Evolutionary conservation across 2,329 filamentous ascomycete genomes (phyloP).

Genomic region (Colletotrichum cordylinicola): DNA sequence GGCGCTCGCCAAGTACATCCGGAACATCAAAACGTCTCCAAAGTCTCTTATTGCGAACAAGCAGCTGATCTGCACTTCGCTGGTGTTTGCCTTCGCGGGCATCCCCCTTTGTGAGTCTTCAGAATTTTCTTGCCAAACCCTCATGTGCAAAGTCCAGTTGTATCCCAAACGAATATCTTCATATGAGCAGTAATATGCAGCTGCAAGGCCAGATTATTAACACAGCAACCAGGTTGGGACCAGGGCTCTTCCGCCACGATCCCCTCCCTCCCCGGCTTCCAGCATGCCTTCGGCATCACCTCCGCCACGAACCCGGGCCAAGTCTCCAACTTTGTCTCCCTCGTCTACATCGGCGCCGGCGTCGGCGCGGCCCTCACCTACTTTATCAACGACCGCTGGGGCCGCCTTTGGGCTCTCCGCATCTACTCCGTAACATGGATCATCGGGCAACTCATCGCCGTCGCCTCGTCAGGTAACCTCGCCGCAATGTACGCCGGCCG

Average conservation of each 20-base stretch:
- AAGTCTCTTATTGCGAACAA: background rate
- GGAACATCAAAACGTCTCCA: background rate
- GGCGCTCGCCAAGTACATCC: background rate
- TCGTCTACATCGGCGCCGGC: slow-evolving; percentile 32
- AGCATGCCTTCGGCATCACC: slow-evolving; percentile 36
- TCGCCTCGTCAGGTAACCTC: slow-evolving; percentile 25
- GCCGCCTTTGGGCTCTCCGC: slow-evolving; percentile 42
- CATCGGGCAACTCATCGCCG: slow-evolving; percentile 37
- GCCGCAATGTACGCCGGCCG: slow-evolving; percentile 37
- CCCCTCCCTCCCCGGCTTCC: slow-evolving; percentile 37
- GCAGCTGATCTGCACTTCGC: background rate
- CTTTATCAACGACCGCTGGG: slow-evolving; percentile 46
- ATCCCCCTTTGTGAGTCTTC: background rate
- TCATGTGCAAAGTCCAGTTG: background rate
- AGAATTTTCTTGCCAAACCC: fast-evolving
- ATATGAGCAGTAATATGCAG: fast-evolving
- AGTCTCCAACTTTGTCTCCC: slow-evolving; percentile 39
- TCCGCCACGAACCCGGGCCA: slow-evolving; percentile 19
- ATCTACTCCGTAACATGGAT: slow-evolving; percentile 40
- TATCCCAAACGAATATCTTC: background rate
- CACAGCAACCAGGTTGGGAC: background rate
- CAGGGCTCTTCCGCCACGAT: slow-evolving; percentile 25
- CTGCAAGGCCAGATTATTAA: background rate
- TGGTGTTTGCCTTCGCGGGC: background rate
- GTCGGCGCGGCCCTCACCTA: slow-evolving; percentile 33